Percentiles rank a stretch among this genome's conserved stretches.
Conservation (phyloP, 2,329 filamentous ascomycete species). For the Xylariaceae sp. region DNA sequence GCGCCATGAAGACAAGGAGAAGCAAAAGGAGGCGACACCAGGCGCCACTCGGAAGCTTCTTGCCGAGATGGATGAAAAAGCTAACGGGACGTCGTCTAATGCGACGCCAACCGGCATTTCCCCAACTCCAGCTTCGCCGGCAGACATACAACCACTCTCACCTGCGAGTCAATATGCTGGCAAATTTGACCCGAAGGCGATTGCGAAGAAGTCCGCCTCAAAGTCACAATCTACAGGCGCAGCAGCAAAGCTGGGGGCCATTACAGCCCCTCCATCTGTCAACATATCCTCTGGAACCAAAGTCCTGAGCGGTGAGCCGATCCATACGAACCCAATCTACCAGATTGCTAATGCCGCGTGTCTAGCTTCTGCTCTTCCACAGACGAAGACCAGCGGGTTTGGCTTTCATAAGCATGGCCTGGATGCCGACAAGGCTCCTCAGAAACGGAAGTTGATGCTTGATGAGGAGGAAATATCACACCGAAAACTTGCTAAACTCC, state of each 20-base stretch:
- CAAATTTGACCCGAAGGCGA: constrained; percentile 83
- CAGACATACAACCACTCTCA: constrained; percentile 40
- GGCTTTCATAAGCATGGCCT: constrained; percentile 66
- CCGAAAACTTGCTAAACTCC: constrained; percentile 87
- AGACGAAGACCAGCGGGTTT: constrained; percentile 76
- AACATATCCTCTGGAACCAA: constrained; percentile 31
- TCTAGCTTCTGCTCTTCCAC: constrained; percentile 53
- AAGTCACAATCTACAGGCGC: constrained; percentile 52
- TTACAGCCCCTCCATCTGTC: constrained; percentile 38
- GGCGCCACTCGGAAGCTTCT: constrained; percentile 62
- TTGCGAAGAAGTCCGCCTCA: constrained; percentile 68
- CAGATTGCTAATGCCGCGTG: constrained; percentile 24
- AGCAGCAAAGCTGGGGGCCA: constrained; percentile 46
- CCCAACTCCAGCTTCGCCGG: constrained; percentile 47
- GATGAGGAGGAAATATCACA: constrained; percentile 83
- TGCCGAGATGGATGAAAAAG: constrained; percentile 69
- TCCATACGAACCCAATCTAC: neutral
- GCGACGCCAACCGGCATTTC: constrained; percentile 46
- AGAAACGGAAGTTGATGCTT: constrained; percentile 73
- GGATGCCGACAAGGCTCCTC: constrained; percentile 60
- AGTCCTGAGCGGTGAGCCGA: constrained; percentile 34
- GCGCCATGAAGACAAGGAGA: constrained; percentile 73
- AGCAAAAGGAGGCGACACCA: constrained; percentile 62
- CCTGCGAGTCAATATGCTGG: constrained; percentile 60
- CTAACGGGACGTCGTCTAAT: constrained; percentile 42